Conservation (phyloP, 176 grass and related monocot species). For the Bolboschoenus planiculmis region DNA sequence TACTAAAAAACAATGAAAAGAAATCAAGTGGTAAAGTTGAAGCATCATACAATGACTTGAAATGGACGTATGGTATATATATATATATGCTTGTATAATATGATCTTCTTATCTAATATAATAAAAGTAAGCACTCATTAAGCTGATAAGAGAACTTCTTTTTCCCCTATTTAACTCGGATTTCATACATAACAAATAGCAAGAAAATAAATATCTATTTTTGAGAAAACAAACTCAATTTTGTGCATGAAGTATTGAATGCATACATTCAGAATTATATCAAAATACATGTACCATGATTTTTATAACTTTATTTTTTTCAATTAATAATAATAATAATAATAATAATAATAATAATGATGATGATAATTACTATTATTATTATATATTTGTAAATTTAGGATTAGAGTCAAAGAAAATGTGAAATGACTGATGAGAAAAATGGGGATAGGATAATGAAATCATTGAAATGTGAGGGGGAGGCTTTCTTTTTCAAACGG, state of each 20-base stretch:
- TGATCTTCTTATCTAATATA: not conserved
- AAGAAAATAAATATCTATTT: not conserved
- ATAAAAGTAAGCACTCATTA: not conserved
- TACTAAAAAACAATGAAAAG: not conserved
- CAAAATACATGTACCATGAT: not conserved
- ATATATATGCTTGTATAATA: not conserved
- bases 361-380: too few relatives aligned
- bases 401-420: too few relatives aligned
- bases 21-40: not conserved
- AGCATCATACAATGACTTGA: not conserved
- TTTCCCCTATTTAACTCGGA: not conserved
- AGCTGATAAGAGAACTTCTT: not conserved
- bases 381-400: too few relatives aligned
- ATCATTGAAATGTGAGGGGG: not conserved
- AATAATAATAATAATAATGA: too few relatives aligned
- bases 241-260: not conserved
- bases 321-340: too few relatives aligned
- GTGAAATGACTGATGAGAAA: too few relatives aligned
- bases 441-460: too few relatives aligned
- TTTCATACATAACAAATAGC: not conserved
- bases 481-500: not conserved
- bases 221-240: not conserved
- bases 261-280: not conserved
- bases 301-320: too few relatives aligned
- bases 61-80: too few relatives aligned